These are phyloP conservation scores for Myochromella boudieri DNA, from an alignment of 768 basidiomycete genomes.

Conservation along the genomic window DNA sequence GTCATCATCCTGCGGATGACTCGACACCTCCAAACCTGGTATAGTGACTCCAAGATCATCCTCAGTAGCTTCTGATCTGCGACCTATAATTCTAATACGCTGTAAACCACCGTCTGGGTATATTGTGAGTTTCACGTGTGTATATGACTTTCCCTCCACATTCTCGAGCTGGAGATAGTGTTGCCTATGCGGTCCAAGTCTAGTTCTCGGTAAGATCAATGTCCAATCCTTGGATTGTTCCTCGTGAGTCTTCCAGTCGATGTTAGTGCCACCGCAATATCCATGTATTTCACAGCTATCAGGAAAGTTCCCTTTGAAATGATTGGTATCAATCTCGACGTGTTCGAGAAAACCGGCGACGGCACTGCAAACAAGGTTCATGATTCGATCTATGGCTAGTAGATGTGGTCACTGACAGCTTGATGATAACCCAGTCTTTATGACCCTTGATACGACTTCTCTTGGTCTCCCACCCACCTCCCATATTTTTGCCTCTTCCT, in stretches of 20 bases:
- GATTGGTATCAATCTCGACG: slow-evolving; percentile 89
- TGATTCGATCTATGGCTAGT: background rate
- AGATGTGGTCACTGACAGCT: slow-evolving; percentile 57
- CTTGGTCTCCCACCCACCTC: slow-evolving; percentile 98
- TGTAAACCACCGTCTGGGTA: slow-evolving; percentile 96
- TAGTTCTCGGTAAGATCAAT: slow-evolving; percentile 68
- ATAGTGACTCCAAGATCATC: background rate
- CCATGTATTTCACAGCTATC: slow-evolving; percentile 83
- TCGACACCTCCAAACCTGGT: slow-evolving; percentile 1
- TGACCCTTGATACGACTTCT: slow-evolving; percentile 78
- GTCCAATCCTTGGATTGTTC: slow-evolving; percentile 62
- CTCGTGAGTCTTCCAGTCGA: slow-evolving; percentile 36
- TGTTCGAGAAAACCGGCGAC: slow-evolving; percentile 69
- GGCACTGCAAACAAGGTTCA: slow-evolving; percentile 48
- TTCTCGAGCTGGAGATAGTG: slow-evolving; percentile 87
- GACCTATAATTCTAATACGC: slow-evolving; percentile 82
- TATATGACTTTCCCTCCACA: slow-evolving; percentile 57
- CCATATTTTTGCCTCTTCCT: slow-evolving; percentile 92
- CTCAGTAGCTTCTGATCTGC: slow-evolving; percentile 29
- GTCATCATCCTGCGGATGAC: slow-evolving; percentile 2
- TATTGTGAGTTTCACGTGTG: slow-evolving; percentile 86
- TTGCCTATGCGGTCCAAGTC: slow-evolving; percentile 85
- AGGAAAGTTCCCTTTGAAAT: slow-evolving; percentile 97
- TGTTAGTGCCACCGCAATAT: slow-evolving; percentile 32
- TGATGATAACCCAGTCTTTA: slow-evolving; percentile 90